Evolutionary conservation across 1,139 yeast genomes (phyloP), one percentile per base, ranked within the genome.

Genomic region (Suzukiozyma palmioleophila): DNA sequence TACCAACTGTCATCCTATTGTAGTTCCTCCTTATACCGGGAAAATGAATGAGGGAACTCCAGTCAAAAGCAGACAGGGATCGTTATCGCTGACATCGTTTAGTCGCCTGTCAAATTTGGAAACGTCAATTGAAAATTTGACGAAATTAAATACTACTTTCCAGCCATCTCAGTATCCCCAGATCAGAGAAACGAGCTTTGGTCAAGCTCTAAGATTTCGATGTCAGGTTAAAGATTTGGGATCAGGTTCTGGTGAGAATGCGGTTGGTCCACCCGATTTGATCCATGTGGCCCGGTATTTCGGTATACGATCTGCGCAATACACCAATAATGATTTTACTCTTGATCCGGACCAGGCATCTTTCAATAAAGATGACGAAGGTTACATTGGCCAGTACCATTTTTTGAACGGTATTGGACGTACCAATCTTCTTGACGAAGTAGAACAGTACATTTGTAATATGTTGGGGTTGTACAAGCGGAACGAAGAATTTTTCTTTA

Each of bases 331-430:
- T 41, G 69, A 64, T 33, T 68, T 67, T 45, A 44, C 46, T 21
- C 37, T 42, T 8, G 48, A 45, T 9, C 32, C 37, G 10, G 38
- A 24, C 8, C 41, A 41, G 14, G 28, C 33, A 11, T 46, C 45
- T 7, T 43, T 40, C 8, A 39, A 44, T 25, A 53, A 54, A 38
- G 61, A 59, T 32, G 69, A 64, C 36, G 75, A 69, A 37, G 73
- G 73, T 1, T 69, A 68, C 44, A 54, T 67, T 3, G 75, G 75
- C 0, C 59, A 50, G 44, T 69, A 64, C 45, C 75, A 69, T 46
- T 66, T 49, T 46, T 60, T 59, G 31, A 68, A 69, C 46, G 75
- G 75, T 2, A 33, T 68, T 10, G 49, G 52, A 28, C 51, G 55
- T 28, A 55, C 55, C 21, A 39, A 44, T 11, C 46, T 55, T 8